Conservation (phyloP, 2,329 filamentous ascomycete species). For the Xylaria sp. region DNA sequence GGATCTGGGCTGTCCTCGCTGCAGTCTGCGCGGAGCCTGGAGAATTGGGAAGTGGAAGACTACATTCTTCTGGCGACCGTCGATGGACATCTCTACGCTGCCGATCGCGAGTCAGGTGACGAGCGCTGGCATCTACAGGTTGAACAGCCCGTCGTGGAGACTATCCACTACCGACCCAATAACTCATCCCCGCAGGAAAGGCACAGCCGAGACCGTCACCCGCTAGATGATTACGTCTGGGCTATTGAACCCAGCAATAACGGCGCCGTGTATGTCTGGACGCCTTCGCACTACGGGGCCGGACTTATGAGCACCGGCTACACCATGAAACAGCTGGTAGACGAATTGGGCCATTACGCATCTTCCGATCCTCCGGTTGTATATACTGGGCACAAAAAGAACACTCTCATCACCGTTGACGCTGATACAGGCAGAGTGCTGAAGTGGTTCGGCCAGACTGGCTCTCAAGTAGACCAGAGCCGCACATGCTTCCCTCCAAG, state of each 20-base stretch:
- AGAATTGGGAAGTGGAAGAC: constrained; percentile 99
- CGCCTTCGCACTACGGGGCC: constrained; percentile 69
- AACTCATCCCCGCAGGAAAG: constrained; percentile 61
- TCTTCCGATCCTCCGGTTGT: constrained; percentile 81
- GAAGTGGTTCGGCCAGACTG: constrained; percentile 83
- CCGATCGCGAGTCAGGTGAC: constrained; percentile 85
- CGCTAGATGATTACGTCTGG: constrained; percentile 90
- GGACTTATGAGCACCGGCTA: constrained; percentile 74
- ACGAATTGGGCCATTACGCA: constrained; percentile 81
- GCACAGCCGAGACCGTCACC: constrained; percentile 65
- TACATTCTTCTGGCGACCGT: constrained; percentile 99
- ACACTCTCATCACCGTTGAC: constrained; percentile 87
- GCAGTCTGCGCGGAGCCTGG: constrained; percentile 94
- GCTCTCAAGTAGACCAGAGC: constrained; percentile 73
- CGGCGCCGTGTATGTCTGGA: constrained; percentile 88
- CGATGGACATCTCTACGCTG: constrained; percentile 94
- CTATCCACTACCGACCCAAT: constrained; percentile 80
- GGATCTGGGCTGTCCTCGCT: constrained; percentile 79
- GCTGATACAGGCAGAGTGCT: constrained; percentile 84
- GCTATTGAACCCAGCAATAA: constrained; percentile 92
- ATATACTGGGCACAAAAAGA: constrained; percentile 93
- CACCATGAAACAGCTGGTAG: constrained; percentile 88
- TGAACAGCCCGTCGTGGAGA: constrained; percentile 90
- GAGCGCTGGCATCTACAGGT: constrained; percentile 87
- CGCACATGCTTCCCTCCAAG: constrained; percentile 80